phyloP scores from a whole-genome alignment of 1,284 basidiomycete genomes.

The Naganishia cerealis region DNA sequence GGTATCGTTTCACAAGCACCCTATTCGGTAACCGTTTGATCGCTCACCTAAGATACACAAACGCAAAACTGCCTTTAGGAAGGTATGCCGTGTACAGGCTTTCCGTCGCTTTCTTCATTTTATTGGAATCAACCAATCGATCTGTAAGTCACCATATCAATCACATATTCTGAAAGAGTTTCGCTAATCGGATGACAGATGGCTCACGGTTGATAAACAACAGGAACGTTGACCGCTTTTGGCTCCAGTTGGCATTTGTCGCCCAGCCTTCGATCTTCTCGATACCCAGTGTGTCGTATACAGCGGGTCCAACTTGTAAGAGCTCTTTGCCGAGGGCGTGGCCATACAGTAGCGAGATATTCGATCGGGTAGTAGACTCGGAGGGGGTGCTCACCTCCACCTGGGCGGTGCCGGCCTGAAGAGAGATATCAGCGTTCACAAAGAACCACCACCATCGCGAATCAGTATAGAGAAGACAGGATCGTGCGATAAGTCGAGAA shows the following conservation, averaged over 20 bases:
- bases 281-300: conserved; percentile 53
- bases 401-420: conserved; percentile 66
- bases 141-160: conserved; percentile 59
- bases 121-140: conserved; percentile 84
- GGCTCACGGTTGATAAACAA: conserved; percentile 94
- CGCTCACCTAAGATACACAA: conserved; percentile 80
- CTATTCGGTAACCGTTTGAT: background rate
- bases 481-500: background rate
- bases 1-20: background rate
- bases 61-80: conserved; percentile 88
- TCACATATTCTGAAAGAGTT: background rate
- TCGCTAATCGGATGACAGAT: background rate
- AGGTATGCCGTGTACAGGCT: conserved; percentile 78
- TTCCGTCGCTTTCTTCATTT: conserved; percentile 85
- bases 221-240: conserved; percentile 71
- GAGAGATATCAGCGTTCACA: background rate
- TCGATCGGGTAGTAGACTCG: conserved; percentile 65
- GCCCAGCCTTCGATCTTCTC: conserved; percentile 70
- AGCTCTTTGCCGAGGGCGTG: conserved; percentile 78
- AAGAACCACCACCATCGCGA: background rate
- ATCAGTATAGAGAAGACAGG: background rate
- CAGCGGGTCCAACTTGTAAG: conserved; percentile 58
- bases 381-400: conserved; percentile 83
- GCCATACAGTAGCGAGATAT: conserved; percentile 81
- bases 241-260: conserved; percentile 86